A percentile compares a stretch with the other conserved stretches of the same genome.
Conservation (phyloP, 1,284 basidiomycete genomes). For the Papiliotrema terrestris region DNA sequence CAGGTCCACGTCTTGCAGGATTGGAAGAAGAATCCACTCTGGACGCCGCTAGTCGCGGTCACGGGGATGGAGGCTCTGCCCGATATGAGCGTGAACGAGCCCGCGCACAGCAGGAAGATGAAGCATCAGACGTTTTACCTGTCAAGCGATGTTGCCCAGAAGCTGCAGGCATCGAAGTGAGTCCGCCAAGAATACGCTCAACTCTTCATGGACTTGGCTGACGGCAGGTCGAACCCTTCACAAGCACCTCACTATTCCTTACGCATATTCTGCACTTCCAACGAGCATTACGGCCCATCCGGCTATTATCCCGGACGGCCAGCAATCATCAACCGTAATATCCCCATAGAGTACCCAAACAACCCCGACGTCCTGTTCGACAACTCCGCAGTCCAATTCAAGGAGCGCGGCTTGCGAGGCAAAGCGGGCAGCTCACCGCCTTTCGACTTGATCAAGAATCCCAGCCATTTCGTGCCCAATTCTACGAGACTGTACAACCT, state of each 20-base stretch:
- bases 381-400: conserved; percentile 63
- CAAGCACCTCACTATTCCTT: conserved; percentile 49
- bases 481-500: conserved; percentile 61
- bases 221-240: conserved; percentile 22
- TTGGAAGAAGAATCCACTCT: conserved; percentile 47
- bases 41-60: conserved; percentile 44
- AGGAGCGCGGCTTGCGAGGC: conserved; percentile 88
- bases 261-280: conserved; percentile 88
- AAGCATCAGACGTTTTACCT: conserved; percentile 28
- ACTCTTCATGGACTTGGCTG: not conserved
- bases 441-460: conserved; percentile 67
- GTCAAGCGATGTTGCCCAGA: conserved; percentile 33
- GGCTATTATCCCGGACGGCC: conserved; percentile 42
- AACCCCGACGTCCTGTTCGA: conserved; percentile 90
- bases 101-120: conserved; percentile 27
- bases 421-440: conserved; percentile 94
- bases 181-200: no score
- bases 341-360: conserved; percentile 82
- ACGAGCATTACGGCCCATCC: conserved; percentile 64
- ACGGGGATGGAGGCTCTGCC: conserved; percentile 39
- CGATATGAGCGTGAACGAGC: conserved; percentile 35
- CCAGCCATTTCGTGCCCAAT: conserved; percentile 52
- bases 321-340: conserved; percentile 22
- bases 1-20: conserved; percentile 21
- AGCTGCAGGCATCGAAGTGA: conserved; percentile 33